Evolutionary conservation across 2,329 filamentous ascomycete genomes (phyloP).

Genomic region (Colletotrichum scovillei): DNA sequence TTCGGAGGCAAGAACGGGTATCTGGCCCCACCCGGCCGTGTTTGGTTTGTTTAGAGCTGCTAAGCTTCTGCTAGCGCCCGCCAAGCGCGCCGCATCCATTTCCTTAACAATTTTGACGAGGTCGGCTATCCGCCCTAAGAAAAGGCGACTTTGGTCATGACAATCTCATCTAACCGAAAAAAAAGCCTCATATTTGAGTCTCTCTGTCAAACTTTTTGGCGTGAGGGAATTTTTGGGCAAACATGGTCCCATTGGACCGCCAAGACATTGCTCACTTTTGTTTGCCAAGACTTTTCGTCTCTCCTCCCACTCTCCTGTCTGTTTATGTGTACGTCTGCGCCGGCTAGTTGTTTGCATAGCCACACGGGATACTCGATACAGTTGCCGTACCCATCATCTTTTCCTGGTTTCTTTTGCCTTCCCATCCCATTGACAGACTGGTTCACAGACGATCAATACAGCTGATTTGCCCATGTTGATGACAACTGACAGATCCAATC

Average conservation of each 20-base stretch:
- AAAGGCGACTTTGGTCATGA: conserved; percentile 21
- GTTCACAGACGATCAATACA: neutral
- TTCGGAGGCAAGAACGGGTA: neutral
- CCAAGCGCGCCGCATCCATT: conserved; percentile 29
- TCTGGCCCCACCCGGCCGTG: neutral
- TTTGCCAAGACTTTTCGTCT: conserved; percentile 12
- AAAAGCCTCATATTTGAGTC: neutral
- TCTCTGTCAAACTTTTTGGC: neutral
- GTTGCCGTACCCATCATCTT: neutral
- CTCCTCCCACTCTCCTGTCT: neutral
- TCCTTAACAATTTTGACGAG: conserved; percentile 19
- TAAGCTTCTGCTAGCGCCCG: conserved; percentile 35
- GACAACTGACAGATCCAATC: neutral
- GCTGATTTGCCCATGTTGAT: neutral
- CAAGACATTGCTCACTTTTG: conserved; percentile 20
- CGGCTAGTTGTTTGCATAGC: conserved; percentile 1
- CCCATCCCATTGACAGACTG: neutral
- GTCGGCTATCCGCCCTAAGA: conserved; percentile 28
- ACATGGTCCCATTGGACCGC: conserved; percentile 29
- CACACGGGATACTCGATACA: neutral
- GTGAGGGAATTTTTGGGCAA: conserved; percentile 25
- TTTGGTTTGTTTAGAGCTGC: conserved; percentile 35
- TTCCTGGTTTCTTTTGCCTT: neutral
- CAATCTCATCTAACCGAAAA: neutral
- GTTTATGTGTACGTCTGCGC: too few relatives aligned